A percentile compares a stretch with the other conserved stretches of the same genome.
These are phyloP conservation scores for Wickerhamiella bombiphila DNA, from an alignment of 805 yeast genomes.

Conservation along the genomic window DNA sequence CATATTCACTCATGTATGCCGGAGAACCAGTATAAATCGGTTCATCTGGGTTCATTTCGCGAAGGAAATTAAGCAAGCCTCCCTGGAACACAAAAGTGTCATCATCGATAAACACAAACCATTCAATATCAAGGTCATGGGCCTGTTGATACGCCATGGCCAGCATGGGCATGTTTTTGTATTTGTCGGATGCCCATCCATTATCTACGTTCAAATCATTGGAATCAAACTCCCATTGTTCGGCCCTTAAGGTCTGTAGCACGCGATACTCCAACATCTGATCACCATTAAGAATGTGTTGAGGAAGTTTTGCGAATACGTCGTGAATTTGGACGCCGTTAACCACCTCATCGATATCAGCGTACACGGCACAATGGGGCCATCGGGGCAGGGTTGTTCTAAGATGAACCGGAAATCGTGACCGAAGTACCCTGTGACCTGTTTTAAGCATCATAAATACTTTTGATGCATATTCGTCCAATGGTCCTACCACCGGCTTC, in stretches of 20 bases:
- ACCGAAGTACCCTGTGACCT: conserved; percentile 26
- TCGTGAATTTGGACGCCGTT: conserved; percentile 25
- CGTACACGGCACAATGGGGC: conserved; percentile 25
- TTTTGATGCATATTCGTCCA: conserved; percentile 9
- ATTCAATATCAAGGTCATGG: conserved; percentile 18
- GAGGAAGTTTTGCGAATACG: conserved; percentile 19
- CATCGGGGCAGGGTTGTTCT: conserved; percentile 24
- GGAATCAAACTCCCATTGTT: conserved; percentile 14
- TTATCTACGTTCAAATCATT: conserved; percentile 11
- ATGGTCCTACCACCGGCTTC: no score
- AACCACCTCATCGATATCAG: conserved; percentile 23
- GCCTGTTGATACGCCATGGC: conserved; percentile 23
- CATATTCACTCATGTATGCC: conserved; percentile 3
- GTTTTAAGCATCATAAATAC: conserved; percentile 26
- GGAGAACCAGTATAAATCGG: conserved; percentile 21
- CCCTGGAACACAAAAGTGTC: conserved; percentile 22
- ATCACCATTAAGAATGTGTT: conserved; percentile 13
- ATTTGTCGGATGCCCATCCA: conserved; percentile 26
- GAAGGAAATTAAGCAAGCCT: conserved; percentile 18
- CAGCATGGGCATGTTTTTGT: conserved; percentile 27
- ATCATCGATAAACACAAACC: conserved; percentile 27
- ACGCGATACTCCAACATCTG: conserved; percentile 15
- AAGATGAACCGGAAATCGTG: conserved; percentile 26
- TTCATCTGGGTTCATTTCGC: conserved; percentile 18
- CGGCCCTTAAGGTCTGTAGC: conserved; percentile 11